Evolutionary conservation across 163 green algal species (phyloP).

Genomic region (Picocystis sp.): DNA sequence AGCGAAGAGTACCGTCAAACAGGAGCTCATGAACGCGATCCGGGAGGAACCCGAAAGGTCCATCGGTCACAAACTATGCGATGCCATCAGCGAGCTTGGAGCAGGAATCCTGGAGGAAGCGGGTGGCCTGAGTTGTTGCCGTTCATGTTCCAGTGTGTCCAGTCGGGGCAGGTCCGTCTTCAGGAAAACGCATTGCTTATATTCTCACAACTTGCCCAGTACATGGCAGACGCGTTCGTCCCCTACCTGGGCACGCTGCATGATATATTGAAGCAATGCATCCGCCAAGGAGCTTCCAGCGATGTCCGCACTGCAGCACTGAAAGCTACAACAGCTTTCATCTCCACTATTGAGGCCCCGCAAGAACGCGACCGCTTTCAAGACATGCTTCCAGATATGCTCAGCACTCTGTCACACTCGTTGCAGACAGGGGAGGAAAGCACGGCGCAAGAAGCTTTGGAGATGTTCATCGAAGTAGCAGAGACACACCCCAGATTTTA

Average conservation of each 20-base stretch:
- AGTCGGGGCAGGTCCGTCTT: conserved; percentile 25
- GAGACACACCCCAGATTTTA: conserved; percentile 74
- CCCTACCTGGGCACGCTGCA: conserved; percentile 48
- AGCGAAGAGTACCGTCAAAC: conserved; percentile 50
- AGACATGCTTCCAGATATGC: conserved; percentile 25
- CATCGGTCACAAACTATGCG: conserved; percentile 46
- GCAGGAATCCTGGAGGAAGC: conserved; percentile 33
- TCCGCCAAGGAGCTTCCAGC: conserved; percentile 4
- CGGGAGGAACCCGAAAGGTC: conserved; percentile 48
- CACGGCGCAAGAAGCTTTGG: conserved; percentile 66
- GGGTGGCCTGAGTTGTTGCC: conserved; percentile 86
- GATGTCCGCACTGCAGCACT: conserved; percentile 52
- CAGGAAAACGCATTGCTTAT: conserved; percentile 56
- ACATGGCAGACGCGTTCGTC: conserved; percentile 40
- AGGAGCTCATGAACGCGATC: conserved; percentile 63
- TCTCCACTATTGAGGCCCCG: conserved; percentile 47
- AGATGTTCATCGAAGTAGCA: conserved; percentile 83
- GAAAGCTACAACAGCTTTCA: conserved; percentile 51
- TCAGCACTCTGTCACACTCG: conserved; percentile 26
- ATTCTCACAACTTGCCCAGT: conserved; percentile 58
- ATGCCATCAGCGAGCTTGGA: conserved; percentile 73
- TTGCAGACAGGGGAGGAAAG: conserved; percentile 49
- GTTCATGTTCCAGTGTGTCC: conserved; percentile 64
- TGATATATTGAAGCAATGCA: conserved; percentile 22
- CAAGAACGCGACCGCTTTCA: conserved; percentile 62